Conservation (phyloP, 2,329 filamentous ascomycete genomes). For the Esteya vermicola region DNA sequence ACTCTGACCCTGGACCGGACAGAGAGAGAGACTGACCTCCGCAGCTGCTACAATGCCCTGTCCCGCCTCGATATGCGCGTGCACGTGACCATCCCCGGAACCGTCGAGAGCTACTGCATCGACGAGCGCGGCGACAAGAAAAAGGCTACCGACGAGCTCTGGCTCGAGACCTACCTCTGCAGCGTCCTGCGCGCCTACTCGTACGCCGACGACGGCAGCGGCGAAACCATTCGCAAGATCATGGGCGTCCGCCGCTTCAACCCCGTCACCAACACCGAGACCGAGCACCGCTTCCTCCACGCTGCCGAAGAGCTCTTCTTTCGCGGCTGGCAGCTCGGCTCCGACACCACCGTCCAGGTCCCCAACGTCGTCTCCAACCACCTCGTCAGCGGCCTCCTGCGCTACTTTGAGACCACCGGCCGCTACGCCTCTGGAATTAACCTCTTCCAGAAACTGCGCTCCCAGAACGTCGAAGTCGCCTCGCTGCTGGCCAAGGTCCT, state of each 20-base stretch:
- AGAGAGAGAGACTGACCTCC: neutral
- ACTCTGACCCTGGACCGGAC: neutral
- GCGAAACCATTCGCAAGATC: conserved; percentile 90
- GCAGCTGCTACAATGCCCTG: conserved; percentile 93
- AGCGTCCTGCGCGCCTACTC: conserved; percentile 88
- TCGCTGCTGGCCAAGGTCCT: conserved; percentile 83
- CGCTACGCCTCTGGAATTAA: conserved; percentile 93
- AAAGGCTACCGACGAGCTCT: conserved; percentile 82
- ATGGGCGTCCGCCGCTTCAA: conserved; percentile 96
- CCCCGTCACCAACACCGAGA: conserved; percentile 94
- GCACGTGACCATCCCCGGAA: conserved; percentile 91
- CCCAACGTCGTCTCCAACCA: conserved; percentile 96
- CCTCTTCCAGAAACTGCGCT: conserved; percentile 87
- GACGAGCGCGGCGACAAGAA: conserved; percentile 94
- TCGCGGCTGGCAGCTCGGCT: conserved; percentile 87
- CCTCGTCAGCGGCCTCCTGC: conserved; percentile 79
- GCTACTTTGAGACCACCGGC: conserved; percentile 91
- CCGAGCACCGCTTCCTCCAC: conserved; percentile 89
- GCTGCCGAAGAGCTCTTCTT: conserved; percentile 94
- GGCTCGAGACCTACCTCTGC: conserved; percentile 96
- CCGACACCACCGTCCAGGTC: conserved; percentile 92
- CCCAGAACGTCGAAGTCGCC: conserved; percentile 83
- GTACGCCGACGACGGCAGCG: conserved; percentile 89
- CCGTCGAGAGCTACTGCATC: conserved; percentile 92
- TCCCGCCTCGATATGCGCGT: conserved; percentile 97